Evolutionary conservation across 139 green algal species (phyloP), one percentile per base, ranked within the genome.

Genomic region (Raphidocelis subcapitata): DNA sequence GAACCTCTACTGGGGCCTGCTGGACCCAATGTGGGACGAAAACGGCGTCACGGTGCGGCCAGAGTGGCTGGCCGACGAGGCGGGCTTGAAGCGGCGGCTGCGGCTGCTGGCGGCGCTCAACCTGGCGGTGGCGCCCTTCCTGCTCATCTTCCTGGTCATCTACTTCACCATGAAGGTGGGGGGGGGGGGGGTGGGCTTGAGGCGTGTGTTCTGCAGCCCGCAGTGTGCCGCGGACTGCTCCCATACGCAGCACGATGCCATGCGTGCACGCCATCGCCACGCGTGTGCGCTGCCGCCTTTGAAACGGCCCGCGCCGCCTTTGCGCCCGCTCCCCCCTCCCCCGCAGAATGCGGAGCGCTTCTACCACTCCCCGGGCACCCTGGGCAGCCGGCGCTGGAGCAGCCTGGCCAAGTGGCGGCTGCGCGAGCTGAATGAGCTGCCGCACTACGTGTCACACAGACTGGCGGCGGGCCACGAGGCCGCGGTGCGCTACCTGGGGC

Each of bases 151-250:
- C 81, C 83, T 98, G 77, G 66, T 97, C 46, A 94, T 95, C 49
- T 94, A 97, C 83, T 97, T 97, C 79, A 93, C 97, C 79, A 86
- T 99, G 83, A 80, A 76, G n/a, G n/a, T n/a, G n/a, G n/a, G n/a
- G n/a, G n/a, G n/a, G n/a, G n/a, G n/a, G n/a, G n/a, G n/a, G n/a
- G n/a, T n/a, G n/a, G n/a, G n/a, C n/a, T n/a, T n/a, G n/a, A n/a
- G n/a, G n/a, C n/a, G n/a, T n/a, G n/a, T n/a, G n/a, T n/a, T n/a
- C n/a, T n/a, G n/a, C n/a, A n/a, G n/a, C n/a, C n/a, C n/a, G n/a
- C n/a, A n/a, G n/a, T n/a, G n/a, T n/a, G n/a, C n/a, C n/a, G n/a
- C n/a, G n/a, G n/a, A n/a, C n/a, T n/a, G n/a, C n/a, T n/a, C n/a
- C n/a, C n/a, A n/a, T n/a, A n/a, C n/a, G n/a, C n/a, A n/a, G n/a